Percentiles rank a stretch among this genome's conserved stretches.
phyloP scores from a whole-genome alignment of 208 protist genomes.

The Zelonia costaricensis region DNA sequence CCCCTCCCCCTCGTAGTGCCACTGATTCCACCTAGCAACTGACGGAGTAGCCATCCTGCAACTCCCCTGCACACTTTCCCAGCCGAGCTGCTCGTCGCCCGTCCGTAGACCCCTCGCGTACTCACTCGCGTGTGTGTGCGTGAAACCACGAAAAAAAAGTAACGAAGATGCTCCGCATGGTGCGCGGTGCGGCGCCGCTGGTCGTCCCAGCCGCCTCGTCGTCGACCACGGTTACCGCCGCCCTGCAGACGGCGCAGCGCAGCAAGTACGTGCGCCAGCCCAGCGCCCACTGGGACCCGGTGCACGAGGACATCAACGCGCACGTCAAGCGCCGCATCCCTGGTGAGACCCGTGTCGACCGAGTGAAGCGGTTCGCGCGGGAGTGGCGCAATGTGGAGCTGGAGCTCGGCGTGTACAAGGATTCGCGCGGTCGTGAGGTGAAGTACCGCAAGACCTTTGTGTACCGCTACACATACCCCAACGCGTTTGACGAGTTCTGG shows the following conservation, averaged over 20 bases:
- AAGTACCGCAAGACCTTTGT: constrained; percentile 92
- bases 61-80: too few species aligned
- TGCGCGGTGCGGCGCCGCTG: constrained; percentile 17
- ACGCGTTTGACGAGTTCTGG: constrained; percentile 92
- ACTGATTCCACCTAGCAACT: too few species aligned
- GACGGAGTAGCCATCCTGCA: too few species aligned
- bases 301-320: constrained; percentile 91
- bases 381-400: constrained; percentile 93
- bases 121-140: not conserved
- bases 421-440: constrained; percentile 84
- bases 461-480: constrained; percentile 92
- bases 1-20: too few species aligned
- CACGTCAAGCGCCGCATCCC: constrained; percentile 92
- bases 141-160: too few species aligned
- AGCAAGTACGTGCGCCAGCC: constrained; percentile 85
- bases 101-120: too few species aligned
- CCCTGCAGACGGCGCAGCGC: constrained; percentile 32
- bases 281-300: constrained; percentile 81
- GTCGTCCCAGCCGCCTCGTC: constrained; percentile 4
- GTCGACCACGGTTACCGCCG: constrained; percentile 4
- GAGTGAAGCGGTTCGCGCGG: constrained; percentile 84
- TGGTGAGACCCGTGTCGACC: constrained; percentile 87
- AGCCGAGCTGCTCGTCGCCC: too few species aligned
- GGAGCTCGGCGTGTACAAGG: constrained; percentile 87
- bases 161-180: constrained; percentile 23